phyloP scores from a whole-genome alignment of 2,329 filamentous ascomycete species.

The Trichoderma lentiforme region DNA sequence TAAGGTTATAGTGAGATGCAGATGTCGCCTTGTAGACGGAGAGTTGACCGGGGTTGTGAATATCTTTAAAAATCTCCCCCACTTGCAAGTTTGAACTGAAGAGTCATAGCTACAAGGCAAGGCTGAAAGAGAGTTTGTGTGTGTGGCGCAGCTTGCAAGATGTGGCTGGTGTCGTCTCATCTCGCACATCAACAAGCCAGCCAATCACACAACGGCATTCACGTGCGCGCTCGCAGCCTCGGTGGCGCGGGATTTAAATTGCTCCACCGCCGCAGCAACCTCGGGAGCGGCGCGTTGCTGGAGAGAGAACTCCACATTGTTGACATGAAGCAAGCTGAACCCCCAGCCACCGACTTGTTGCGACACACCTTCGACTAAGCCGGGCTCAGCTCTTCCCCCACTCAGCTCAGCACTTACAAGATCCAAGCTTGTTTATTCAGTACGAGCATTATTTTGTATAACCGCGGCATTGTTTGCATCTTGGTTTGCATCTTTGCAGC shows the following conservation, averaged over 20 bases:
- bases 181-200: neutral
- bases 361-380: conserved; percentile 17
- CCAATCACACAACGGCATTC: neutral
- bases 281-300: conserved; percentile 27
- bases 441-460: neutral
- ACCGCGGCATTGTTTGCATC: neutral
- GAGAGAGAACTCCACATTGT: conserved; percentile 23
- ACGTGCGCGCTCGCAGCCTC: conserved; percentile 18
- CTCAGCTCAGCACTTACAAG: conserved; percentile 10
- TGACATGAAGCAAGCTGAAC: conserved; percentile 21
- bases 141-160: neutral
- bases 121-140: neutral
- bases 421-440: neutral
- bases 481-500: neutral
- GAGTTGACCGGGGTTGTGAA: conserved; percentile 9
- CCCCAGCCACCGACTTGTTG: conserved; percentile 25
- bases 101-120: conserved; percentile 15
- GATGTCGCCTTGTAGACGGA: neutral
- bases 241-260: conserved; percentile 18
- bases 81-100: neutral
- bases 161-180: neutral
- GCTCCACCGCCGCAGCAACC: conserved; percentile 34
- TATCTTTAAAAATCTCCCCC: conserved; percentile 1
- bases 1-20: neutral
- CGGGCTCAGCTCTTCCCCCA: conserved; percentile 16